Percentiles rank a stretch among this genome's conserved stretches.
These are phyloP conservation scores for Trypanosoma theileri DNA, from an alignment of 208 protist genomes.

Conservation along the genomic window DNA sequence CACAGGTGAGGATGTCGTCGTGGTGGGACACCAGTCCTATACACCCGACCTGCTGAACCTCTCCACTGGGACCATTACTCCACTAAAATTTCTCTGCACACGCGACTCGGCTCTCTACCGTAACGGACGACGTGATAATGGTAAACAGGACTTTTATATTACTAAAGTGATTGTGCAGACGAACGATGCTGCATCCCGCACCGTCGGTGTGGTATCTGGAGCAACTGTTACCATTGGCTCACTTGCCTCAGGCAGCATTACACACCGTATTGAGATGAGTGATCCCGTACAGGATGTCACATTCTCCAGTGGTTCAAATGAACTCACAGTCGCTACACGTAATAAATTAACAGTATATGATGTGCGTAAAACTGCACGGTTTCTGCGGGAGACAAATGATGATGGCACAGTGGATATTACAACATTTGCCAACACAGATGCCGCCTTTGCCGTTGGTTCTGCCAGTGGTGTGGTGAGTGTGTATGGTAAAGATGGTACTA, in stretches of 20 bases:
- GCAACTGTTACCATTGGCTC: slow-evolving; percentile 63
- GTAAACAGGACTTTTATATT: slow-evolving; percentile 62
- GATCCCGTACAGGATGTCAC: slow-evolving; percentile 45
- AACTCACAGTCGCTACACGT: slow-evolving; percentile 63
- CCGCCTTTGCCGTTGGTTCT: slow-evolving; percentile 59
- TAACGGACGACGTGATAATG: slow-evolving; percentile 63
- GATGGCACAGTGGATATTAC: slow-evolving; percentile 66
- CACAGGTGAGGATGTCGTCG: slow-evolving; percentile 70
- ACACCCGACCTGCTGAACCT: slow-evolving; percentile 58
- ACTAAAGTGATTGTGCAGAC: slow-evolving; percentile 34
- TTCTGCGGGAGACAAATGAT: slow-evolving; percentile 57
- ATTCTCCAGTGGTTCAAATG: slow-evolving; percentile 48
- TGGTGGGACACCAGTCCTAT: slow-evolving; percentile 61
- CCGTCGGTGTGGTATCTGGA: slow-evolving; percentile 57
- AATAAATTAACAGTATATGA: slow-evolving; percentile 76
- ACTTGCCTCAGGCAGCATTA: slow-evolving; percentile 66
- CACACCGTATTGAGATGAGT: slow-evolving; percentile 48
- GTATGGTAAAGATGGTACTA: slow-evolving; percentile 36
- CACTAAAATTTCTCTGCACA: slow-evolving; percentile 70
- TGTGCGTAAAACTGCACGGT: slow-evolving; percentile 65
- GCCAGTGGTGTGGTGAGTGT: slow-evolving; percentile 77
- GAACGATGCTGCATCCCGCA: not conserved
- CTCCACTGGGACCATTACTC: slow-evolving; percentile 56
- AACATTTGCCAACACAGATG: slow-evolving; percentile 40
- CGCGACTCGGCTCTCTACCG: slow-evolving; percentile 64